Conservation (phyloP, 2,329 filamentous ascomycete genomes). For the Whalleya microplaca region DNA sequence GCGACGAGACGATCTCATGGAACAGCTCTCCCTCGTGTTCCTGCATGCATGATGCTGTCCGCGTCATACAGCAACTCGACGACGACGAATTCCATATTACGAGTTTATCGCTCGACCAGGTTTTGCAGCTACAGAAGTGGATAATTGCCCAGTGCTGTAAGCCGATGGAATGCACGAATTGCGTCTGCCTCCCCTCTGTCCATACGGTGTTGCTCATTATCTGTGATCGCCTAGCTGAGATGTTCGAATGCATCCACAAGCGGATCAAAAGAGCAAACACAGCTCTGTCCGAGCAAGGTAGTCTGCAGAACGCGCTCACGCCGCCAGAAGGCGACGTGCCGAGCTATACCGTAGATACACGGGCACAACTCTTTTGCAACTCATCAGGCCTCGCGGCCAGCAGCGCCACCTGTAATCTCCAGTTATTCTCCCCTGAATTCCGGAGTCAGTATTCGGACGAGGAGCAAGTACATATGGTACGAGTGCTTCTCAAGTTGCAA, state of each 20-base stretch:
- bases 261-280: constrained; percentile 19
- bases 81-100: constrained; percentile 36
- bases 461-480: constrained; percentile 38
- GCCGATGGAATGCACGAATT: constrained; percentile 31
- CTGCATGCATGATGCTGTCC: constrained; percentile 29
- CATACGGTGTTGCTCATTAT: constrained; percentile 34
- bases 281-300: background rate
- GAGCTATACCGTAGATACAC: constrained; percentile 38
- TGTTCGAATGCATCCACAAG: constrained; percentile 34
- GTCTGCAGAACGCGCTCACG: background rate
- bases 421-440: constrained; percentile 33
- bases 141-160: constrained; percentile 35
- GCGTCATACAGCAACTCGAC: constrained; percentile 35
- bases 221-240: constrained; percentile 35
- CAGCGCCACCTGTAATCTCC: constrained; percentile 26
- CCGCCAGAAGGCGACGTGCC: background rate
- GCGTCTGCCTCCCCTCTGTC: constrained; percentile 12
- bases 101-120: constrained; percentile 32
- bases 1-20: background rate
- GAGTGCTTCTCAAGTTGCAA: constrained; percentile 32
- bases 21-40: constrained; percentile 19
- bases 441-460: constrained; percentile 32
- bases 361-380: constrained; percentile 33
- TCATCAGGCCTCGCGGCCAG: constrained; percentile 8
- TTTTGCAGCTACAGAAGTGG: constrained; percentile 37